phyloP scores from a whole-genome alignment of 2,329 filamentous ascomycete species.

The Aspergillus sergii region DNA sequence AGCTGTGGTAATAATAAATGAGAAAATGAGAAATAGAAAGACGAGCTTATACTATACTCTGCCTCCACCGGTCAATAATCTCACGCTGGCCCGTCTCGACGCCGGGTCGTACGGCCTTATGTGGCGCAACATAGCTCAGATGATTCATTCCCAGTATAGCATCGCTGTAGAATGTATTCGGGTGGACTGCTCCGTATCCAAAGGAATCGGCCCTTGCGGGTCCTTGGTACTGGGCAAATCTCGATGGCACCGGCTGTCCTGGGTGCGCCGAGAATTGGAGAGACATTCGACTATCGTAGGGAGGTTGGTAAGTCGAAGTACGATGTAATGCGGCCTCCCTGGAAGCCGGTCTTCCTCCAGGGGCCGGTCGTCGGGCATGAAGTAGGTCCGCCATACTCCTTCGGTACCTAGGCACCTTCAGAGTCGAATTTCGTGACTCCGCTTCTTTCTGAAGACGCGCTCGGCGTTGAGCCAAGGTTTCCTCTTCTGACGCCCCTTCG shows the following conservation, averaged over 20 bases:
- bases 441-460: slow-evolving; percentile 48
- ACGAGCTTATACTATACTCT: slow-evolving; percentile 38
- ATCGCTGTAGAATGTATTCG: slow-evolving; percentile 31
- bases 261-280: slow-evolving; percentile 30
- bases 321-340: slow-evolving; percentile 25
- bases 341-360: slow-evolving; percentile 29
- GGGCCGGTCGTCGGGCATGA: slow-evolving; percentile 53
- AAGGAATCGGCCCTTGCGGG: slow-evolving; percentile 26
- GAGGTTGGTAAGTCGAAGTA: slow-evolving; percentile 20
- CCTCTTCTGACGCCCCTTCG: slow-evolving; percentile 37
- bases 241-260: slow-evolving; percentile 20
- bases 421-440: slow-evolving; percentile 24
- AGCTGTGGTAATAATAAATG: not conserved
- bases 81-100: slow-evolving; percentile 56
- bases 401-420: slow-evolving; percentile 36
- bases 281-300: slow-evolving; percentile 31
- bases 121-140: slow-evolving; percentile 30
- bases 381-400: slow-evolving; percentile 55
- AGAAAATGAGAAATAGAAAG: not conserved
- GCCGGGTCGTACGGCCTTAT: slow-evolving; percentile 34
- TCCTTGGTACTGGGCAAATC: slow-evolving; percentile 19
- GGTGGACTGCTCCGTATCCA: slow-evolving; percentile 28
- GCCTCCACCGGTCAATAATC: slow-evolving; percentile 63
- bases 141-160: slow-evolving; percentile 30
- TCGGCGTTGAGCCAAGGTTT: slow-evolving; percentile 51